Evolutionary conservation across 768 basidiomycete species (phyloP), one percentile per base, ranked within the genome.

Genomic region (Boletus subparvulus): DNA sequence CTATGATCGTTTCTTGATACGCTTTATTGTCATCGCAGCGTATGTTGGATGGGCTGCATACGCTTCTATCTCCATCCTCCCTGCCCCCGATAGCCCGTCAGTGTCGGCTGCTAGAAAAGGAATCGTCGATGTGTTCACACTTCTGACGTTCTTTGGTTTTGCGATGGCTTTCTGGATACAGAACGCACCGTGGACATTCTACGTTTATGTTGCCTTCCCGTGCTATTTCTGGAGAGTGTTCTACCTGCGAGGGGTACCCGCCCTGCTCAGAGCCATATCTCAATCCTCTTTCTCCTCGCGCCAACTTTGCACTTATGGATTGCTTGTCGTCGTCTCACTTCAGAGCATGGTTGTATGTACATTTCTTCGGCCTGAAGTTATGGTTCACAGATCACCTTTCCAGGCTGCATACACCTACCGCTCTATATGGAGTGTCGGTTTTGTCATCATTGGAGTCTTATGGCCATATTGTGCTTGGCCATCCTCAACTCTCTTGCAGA

Each of bases 1-100:
- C 13, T 94, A 93, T 68, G 90, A 94, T 66, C 84, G 89, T 17
- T 74, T 82, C 32, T 71, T 93, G 44, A 86, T 94, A 30, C 82
- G 85, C 16, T 73, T 65, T 3, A 83, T 94, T 59, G 91, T 92
- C 49, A 80, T 80, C 2, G 66, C 78, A 8, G 90, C 89, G 1
- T 94, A 94, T 69, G 67, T 79, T 3, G 90, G 90, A 50, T 94
- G 92, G 90, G 83, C 83, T 19, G 84, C 83, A 1, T 92, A 83
- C 68, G 76, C 83, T 7, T 82, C 84, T 0, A 68, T 83, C 6
- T 84, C 77, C 42, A 77, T 91, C 7, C 72, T 88, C 50, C 75
- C 81, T 26, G 75, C 80, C 10, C 59, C 67, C 21, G 73, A 75
- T 19, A 52, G 39, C 42, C 47, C 26, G 6, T 43, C 24, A 21